Evolutionary conservation across 2,329 filamentous ascomycete genomes (phyloP), one percentile per base, ranked within the genome.

Genomic region (Arthrobotrys entomopaga): DNA sequence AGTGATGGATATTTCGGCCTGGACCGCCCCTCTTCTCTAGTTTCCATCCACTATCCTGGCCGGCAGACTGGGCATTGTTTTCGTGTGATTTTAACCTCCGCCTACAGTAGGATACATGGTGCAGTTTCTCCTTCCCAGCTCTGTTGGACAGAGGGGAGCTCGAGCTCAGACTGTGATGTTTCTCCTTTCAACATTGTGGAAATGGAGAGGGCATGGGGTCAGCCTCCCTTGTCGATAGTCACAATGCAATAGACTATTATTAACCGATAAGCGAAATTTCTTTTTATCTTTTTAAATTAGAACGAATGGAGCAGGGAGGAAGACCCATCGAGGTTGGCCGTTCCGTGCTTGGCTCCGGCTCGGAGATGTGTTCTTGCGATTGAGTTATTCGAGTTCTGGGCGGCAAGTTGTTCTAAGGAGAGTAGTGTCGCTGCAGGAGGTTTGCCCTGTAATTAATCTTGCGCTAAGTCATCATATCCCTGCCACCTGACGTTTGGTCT

Each of bases 251-350:
- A 63, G 50, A 15, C 54, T 66, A 73, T 56, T 63, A 74, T 67
- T 67, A 74, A 60, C 70, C 58, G 63, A 74, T 74, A 74, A 67
- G 70, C 63, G 70, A 67, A 74, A 74, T 74, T 74, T 67, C 70
- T 67, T 67, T 73, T 74, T 74, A 64, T 63, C 64, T 67, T 73
- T 71, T 50, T 54, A 57, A 67, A 74, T 64, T 67, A 52, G 56
- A 61, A 56, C 20, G n/a, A 58, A 50, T 34, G 6, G 10, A 11
- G 42, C 22, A n/a, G 20, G 22, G 8, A 58, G 52, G 40, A 15
- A 20, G 56, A 42, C 22, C 34, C 20, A 46, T 48, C 48, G 49
- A 49, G 66, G 60, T 16, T 66, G 38, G 54, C 67, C 56, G 65
- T 73, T 48, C 69, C 49, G 22, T 29, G 29, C 48, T 65, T 34